phyloP scores from a whole-genome alignment of 2,329 filamentous ascomycete genomes.

The Fusarium gaditjirri region DNA sequence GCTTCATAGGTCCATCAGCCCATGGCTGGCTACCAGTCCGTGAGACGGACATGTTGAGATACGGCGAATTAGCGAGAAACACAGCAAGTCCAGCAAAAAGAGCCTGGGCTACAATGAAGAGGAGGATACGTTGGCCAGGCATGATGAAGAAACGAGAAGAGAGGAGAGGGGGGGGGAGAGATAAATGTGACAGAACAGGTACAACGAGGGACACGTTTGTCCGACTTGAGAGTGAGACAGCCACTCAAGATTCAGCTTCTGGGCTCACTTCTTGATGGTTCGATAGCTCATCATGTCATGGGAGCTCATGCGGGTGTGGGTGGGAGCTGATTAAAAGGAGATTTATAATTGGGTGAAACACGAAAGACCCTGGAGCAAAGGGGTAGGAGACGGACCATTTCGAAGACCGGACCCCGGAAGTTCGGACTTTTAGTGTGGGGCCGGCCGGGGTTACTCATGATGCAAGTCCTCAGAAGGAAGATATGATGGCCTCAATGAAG shows the following conservation, averaged over 20 bases:
- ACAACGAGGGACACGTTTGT: conserved; percentile 26
- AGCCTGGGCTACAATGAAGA: conserved; percentile 45
- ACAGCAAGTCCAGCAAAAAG: conserved; percentile 45
- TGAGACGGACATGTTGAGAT: conserved; percentile 47
- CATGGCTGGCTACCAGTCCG: conserved; percentile 51
- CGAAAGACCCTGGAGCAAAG: not conserved
- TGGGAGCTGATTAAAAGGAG: conserved; percentile 36
- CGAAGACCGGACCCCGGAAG: conserved; percentile 22
- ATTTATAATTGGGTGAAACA: conserved; percentile 19
- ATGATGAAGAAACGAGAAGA: conserved; percentile 25
- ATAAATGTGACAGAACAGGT: not conserved
- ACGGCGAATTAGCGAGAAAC: conserved; percentile 51
- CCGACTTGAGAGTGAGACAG: conserved; percentile 9
- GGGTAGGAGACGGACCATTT: conserved; percentile 25
- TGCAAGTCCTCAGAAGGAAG: not conserved
- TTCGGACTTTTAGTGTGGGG: conserved; percentile 34
- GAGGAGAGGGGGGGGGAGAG: not conserved
- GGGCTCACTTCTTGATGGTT: conserved; percentile 39
- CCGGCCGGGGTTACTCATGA: conserved; percentile 14
- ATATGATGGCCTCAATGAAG: not conserved
- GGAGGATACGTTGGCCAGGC: conserved; percentile 33
- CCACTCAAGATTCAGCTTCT: conserved; percentile 31
- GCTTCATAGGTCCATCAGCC: conserved; percentile 65
- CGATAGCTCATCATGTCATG: conserved; percentile 38
- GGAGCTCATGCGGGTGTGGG: conserved; percentile 30